Conservation (phyloP, 495 filamentous ascomycete genomes). For the Astrocystis sublimbata region DNA sequence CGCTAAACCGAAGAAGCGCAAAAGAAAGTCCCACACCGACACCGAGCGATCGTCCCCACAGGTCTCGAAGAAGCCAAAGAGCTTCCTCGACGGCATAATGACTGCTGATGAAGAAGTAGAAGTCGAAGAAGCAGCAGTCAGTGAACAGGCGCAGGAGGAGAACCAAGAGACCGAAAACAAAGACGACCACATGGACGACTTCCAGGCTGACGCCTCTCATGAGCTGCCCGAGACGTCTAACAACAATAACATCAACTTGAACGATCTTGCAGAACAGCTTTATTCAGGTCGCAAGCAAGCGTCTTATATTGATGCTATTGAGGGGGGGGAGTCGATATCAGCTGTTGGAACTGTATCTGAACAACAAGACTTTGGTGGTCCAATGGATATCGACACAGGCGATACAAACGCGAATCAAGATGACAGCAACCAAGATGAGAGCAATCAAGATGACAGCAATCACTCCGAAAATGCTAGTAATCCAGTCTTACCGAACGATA, state of each 20-base stretch:
- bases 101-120: neutral
- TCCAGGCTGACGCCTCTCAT: no score
- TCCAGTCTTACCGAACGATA: neutral
- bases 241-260: slow-evolving; percentile 13
- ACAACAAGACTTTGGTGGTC: neutral
- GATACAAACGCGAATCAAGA: neutral
- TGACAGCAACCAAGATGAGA: slow-evolving; percentile 13
- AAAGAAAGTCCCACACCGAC: slow-evolving; percentile 13
- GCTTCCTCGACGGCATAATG: neutral
- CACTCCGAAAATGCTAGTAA: neutral
- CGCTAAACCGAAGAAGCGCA: slow-evolving; percentile 11
- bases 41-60: neutral
- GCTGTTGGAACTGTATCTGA: neutral
- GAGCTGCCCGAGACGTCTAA: neutral
- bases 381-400: slow-evolving; percentile 1
- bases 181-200: no score
- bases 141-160: neutral
- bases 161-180: no score
- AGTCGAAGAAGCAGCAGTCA: neutral
- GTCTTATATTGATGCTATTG: neutral
- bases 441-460: slow-evolving; percentile 1
- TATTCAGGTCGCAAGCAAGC: slow-evolving; percentile 21
- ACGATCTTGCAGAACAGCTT: slow-evolving; percentile 23
- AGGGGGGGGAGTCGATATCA: neutral
- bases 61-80: slow-evolving; percentile 26